Base-by-base conservation (phyloP, 2,329 filamentous ascomycete genomes). In the Penicillium decumbens region DNA sequence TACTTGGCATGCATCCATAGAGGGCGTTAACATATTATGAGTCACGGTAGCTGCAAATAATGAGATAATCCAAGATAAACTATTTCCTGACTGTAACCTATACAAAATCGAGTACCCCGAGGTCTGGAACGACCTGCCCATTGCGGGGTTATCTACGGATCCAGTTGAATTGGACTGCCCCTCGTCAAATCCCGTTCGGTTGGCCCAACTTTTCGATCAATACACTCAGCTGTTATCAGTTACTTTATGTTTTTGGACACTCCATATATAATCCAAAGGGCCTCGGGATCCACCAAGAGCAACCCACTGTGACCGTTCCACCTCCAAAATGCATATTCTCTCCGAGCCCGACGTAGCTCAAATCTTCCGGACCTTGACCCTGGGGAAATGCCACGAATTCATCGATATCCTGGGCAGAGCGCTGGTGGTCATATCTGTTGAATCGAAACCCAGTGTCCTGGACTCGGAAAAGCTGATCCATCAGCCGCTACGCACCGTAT, bases 401-500 rank as follows among this genome's bases (percentile, higher is more conserved):
- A 65, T 76, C 8, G 41, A 58, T n/a, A 48, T 59, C 7, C 63
- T 77, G 4, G 63, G 69, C 41, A 53, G 65, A 13, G 59, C 65
- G 5, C 63, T 77, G 0, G 55, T 62, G 6, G 48, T 55, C 20
- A 71, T 65, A 51, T 71, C 62, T 2, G 44, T 45, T 10, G 59
- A 61, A 15, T 54, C 61, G 13, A 60, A 70, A 27, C 58, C 65
- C 37, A 56, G 52, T 15, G 54, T 53, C 6, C 48, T 59, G 18
- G 48, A 50, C 18, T 52, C 65, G 6, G 52, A 65, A 12, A 62
- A 63, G 39, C 50, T 60, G 7, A 67, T 74, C 24, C 70, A 75
- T 46, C 75, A 77, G 51, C 74, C 74, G 1, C 65, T 74, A 6
- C 69, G 74, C 41, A 68, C 66, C 28, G 57, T 65, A 9, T 71